Evolutionary conservation across 2,329 filamentous ascomycete genomes (phyloP).

Genomic region (Sphaceloma murrayae): DNA sequence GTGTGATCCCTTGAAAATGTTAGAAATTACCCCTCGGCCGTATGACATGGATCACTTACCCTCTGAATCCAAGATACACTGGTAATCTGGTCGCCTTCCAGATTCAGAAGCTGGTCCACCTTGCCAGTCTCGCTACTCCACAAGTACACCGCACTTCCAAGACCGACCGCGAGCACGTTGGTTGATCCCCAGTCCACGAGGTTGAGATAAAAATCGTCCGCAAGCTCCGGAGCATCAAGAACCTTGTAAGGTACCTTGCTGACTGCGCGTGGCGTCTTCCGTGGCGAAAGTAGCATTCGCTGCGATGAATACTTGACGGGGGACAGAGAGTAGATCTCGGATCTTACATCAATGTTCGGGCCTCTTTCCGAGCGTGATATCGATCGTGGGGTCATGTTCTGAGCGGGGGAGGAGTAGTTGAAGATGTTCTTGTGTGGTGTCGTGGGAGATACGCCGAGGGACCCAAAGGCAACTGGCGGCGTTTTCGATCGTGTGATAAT

Average conservation of each 20-base stretch:
- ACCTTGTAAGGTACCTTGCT: conserved; percentile 98
- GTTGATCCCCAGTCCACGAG: conserved; percentile 95
- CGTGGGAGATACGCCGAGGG: conserved; percentile 70
- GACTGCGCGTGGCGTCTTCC: conserved; percentile 79
- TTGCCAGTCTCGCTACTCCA: conserved; percentile 90
- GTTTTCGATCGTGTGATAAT: conserved; percentile 52
- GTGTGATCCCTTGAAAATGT: conserved; percentile 59
- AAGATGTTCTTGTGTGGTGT: conserved; percentile 98
- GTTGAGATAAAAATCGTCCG: conserved; percentile 96
- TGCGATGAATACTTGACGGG: conserved; percentile 90
- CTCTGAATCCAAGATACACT: conserved; percentile 98
- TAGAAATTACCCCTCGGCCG: background rate
- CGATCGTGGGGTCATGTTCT: conserved; percentile 62
- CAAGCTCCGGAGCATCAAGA: conserved; percentile 86
- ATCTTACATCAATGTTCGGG: conserved; percentile 77
- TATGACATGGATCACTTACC: conserved; percentile 32
- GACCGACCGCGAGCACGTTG: conserved; percentile 84
- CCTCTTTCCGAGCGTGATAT: conserved; percentile 65
- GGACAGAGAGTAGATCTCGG: conserved; percentile 91
- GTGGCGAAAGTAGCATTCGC: conserved; percentile 80
- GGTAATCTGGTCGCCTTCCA: conserved; percentile 88
- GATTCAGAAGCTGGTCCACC: conserved; percentile 86
- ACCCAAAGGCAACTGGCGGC: conserved; percentile 67
- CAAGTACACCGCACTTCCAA: conserved; percentile 92
- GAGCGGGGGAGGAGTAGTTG: conserved; percentile 69